Evolutionary conservation across 495 filamentous ascomycete species (phyloP).

Genomic region (Penicillium pancosmium): DNA sequence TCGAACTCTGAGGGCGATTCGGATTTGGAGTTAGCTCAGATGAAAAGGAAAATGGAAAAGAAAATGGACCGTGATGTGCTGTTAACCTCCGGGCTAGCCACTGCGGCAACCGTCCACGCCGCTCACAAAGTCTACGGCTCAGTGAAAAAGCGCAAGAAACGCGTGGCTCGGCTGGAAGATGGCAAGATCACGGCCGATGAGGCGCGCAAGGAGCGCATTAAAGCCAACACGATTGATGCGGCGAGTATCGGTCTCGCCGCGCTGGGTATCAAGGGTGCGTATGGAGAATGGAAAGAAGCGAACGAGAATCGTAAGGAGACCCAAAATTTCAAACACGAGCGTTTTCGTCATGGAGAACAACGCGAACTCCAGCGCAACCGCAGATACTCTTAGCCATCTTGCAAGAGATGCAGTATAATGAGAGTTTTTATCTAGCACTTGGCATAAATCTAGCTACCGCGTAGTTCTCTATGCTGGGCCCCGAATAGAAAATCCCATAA

Average conservation of each 20-base stretch:
- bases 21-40: constrained; percentile 73
- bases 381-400: constrained; percentile 4
- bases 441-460: neutral
- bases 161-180: constrained; percentile 69
- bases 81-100: constrained; percentile 79
- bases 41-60: constrained; percentile 69
- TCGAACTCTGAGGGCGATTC: constrained; percentile 51
- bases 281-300: constrained; percentile 73
- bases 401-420: neutral
- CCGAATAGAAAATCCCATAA: neutral
- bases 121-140: constrained; percentile 77
- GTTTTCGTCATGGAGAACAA: constrained; percentile 15
- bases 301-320: constrained; percentile 60
- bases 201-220: constrained; percentile 73
- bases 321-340: constrained; percentile 53
- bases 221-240: constrained; percentile 72
- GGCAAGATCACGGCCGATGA: constrained; percentile 75
- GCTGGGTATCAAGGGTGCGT: constrained; percentile 81
- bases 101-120: constrained; percentile 87
- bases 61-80: constrained; percentile 85
- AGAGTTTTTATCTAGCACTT: neutral
- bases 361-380: constrained; percentile 4
- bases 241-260: constrained; percentile 83
- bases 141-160: constrained; percentile 72
- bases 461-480: neutral